These are phyloP conservation scores for Picochlorum sp. DNA, from an alignment of 139 green algal genomes.

Conservation along the genomic window DNA sequence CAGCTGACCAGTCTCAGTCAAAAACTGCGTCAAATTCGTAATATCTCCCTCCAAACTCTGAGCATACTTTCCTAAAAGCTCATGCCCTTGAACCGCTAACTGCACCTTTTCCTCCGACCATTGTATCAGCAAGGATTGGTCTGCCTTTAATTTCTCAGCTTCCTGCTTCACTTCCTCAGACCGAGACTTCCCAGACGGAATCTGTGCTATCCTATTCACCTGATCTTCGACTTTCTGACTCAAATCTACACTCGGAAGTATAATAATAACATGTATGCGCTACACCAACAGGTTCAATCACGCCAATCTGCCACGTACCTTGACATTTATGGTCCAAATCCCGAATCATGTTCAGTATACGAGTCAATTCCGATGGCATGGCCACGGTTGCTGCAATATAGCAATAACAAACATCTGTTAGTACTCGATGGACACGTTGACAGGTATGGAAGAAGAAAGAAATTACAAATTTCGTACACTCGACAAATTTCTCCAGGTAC, in stretches of 20 bases:
- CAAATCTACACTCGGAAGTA: background rate
- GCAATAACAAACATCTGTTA: background rate
- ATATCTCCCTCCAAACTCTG: slow-evolving; percentile 50
- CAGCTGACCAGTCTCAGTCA: background rate
- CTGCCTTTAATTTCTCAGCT: slow-evolving; percentile 30
- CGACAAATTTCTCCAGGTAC: slow-evolving; percentile 66
- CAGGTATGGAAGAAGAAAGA: background rate
- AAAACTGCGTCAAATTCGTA: slow-evolving; percentile 27
- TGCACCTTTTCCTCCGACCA: slow-evolving; percentile 71
- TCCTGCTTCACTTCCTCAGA: slow-evolving; percentile 29
- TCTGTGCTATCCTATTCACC: slow-evolving; percentile 17
- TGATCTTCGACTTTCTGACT: background rate
- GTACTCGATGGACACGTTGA: background rate
- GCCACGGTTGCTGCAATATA: slow-evolving; percentile 26
- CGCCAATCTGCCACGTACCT: slow-evolving; percentile 17
- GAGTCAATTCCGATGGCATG: slow-evolving; percentile 58
- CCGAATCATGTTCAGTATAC: slow-evolving; percentile 64
- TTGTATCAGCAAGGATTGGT: slow-evolving; percentile 62
- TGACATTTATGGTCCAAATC: slow-evolving; percentile 55
- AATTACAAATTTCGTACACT: slow-evolving; percentile 31
- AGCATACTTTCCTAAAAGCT: slow-evolving; percentile 60
- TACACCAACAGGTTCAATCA: background rate
- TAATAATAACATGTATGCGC: no score
- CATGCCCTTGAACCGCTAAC: slow-evolving; percentile 45
- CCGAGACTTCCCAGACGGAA: slow-evolving; percentile 29